Conservation (phyloP, 2,329 filamentous ascomycete genomes). For the Exophiala alcalophila region DNA sequence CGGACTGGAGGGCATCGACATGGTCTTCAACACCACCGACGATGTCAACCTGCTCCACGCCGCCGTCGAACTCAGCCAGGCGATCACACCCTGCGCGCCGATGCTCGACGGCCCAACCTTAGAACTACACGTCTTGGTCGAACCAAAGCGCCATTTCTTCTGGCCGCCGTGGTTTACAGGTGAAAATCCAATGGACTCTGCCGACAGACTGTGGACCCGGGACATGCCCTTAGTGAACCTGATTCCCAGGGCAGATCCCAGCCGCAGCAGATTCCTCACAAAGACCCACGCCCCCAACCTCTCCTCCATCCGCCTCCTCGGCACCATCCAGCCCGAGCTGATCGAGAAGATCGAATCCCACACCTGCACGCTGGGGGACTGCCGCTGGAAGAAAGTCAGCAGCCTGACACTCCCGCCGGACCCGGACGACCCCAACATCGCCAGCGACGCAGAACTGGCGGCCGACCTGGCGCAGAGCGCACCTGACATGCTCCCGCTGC, state of each 20-base stretch:
- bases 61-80: conserved; percentile 6
- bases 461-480: no score
- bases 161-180: no score
- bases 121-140: neutral
- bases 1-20: conserved; percentile 1
- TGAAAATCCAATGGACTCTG: neutral
- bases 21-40: neutral
- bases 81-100: conserved; percentile 6
- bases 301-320: conserved; percentile 4
- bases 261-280: no score
- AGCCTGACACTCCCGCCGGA: no score
- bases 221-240: no score
- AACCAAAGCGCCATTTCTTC: no score
- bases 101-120: conserved; percentile 3
- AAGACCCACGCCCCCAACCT: conserved; percentile 1
- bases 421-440: neutral
- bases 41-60: no score
- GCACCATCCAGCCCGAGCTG: neutral
- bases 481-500: no score
- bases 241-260: no score
- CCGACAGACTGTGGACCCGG: no score
- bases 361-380: conserved; percentile 3
- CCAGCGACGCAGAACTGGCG: no score
- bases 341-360: neutral
- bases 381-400: conserved; percentile 1